These are phyloP conservation scores for Miscanthus lutarioriparius DNA, from an alignment of 176 grass and related monocot genomes.

Conservation along the genomic window DNA sequence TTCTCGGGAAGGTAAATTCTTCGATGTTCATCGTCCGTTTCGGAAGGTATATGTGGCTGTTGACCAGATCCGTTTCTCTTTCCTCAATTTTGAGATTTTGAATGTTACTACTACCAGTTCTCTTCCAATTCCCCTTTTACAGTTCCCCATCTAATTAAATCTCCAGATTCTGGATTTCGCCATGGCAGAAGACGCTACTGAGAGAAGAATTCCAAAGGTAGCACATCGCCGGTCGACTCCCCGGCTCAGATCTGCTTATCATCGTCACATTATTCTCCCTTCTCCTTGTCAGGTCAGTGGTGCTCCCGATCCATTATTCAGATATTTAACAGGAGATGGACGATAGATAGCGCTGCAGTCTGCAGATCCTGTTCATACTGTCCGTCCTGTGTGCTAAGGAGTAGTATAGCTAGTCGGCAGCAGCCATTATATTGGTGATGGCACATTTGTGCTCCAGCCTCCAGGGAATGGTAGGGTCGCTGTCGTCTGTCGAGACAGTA, in stretches of 20 bases:
- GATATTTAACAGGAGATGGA: neutral
- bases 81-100: neutral
- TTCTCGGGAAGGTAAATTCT: constrained; percentile 31
- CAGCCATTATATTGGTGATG: neutral
- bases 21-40: neutral
- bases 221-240: neutral
- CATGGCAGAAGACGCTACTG: neutral
- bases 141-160: neutral
- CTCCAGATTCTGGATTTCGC: neutral
- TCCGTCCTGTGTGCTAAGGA: constrained; percentile 19
- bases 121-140: neutral
- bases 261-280: neutral
- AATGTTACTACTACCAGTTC: neutral
- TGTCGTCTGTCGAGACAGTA: constrained; percentile 35
- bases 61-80: no score
- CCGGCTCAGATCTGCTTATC: constrained; percentile 31
- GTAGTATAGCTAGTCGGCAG: neutral
- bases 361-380: constrained; percentile 35
- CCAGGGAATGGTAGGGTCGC: constrained; percentile 27
- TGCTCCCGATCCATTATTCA: neutral
- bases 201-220: neutral
- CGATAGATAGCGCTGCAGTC: neutral
- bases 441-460: constrained; percentile 7
- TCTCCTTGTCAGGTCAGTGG: constrained; percentile 22
- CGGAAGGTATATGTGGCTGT: neutral